Conservation (phyloP, 306 rosid genomes). For the Potentilla sterilis region DNA sequence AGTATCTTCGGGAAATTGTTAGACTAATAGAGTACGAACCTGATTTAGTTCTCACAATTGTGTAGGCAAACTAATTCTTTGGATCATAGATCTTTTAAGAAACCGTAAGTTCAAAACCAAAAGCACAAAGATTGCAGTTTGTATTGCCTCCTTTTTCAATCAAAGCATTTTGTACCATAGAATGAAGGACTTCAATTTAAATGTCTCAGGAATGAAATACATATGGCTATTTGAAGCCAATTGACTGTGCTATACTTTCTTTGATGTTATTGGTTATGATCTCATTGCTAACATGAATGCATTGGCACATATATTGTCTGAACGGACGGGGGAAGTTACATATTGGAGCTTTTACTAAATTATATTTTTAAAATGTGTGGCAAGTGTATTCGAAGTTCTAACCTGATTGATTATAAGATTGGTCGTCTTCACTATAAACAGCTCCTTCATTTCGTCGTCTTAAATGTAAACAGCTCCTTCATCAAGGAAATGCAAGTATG, state of each 20-base stretch:
- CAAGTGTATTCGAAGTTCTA: not conserved
- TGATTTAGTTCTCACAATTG: not conserved
- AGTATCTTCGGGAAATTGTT: slow-evolving; percentile 18
- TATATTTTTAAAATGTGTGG: not conserved
- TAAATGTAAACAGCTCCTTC: slow-evolving; percentile 42
- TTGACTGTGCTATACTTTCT: not conserved
- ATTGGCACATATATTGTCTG: not conserved
- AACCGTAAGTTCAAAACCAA: not conserved
- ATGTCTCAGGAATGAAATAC: not conserved
- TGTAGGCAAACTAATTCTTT: not conserved
- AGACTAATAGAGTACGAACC: not conserved
- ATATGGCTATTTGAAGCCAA: not conserved
- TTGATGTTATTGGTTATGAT: not conserved
- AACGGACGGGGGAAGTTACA: not conserved
- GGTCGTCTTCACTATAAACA: slow-evolving; percentile 18
- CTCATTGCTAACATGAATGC: not conserved
- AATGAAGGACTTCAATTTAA: slow-evolving; percentile 14
- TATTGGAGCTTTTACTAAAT: not conserved
- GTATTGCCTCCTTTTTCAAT: not conserved
- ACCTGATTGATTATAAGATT: not conserved
- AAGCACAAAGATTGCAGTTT: not conserved
- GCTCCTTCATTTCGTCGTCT: slow-evolving; percentile 42
- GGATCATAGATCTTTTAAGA: not conserved
- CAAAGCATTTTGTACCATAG: not conserved
- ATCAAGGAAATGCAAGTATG: slow-evolving; percentile 71